These are phyloP conservation scores for Dryadomyces sulphureus DNA, from an alignment of 2,329 filamentous ascomycete genomes.

Conservation along the genomic window DNA sequence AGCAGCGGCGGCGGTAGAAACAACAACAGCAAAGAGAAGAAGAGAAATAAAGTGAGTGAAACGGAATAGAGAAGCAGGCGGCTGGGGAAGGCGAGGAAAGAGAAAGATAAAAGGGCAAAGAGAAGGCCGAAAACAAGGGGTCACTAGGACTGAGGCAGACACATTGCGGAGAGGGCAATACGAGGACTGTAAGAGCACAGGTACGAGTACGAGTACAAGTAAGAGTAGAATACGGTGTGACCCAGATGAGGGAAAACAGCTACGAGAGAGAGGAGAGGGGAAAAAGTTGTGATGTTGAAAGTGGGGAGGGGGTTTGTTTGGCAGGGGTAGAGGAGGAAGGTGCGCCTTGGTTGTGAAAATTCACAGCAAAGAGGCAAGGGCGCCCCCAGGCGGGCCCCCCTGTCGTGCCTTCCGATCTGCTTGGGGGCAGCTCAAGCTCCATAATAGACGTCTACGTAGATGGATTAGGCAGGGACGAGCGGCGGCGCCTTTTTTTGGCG, in stretches of 20 bases:
- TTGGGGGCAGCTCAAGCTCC: too few relatives aligned
- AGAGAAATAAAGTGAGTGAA: not conserved
- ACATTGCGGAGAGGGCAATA: not conserved
- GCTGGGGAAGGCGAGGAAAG: not conserved
- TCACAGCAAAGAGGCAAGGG: slow-evolving; percentile 6
- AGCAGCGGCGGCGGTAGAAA: not conserved
- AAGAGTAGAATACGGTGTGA: not conserved
- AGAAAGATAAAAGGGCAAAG: not conserved
- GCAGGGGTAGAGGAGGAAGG: not conserved
- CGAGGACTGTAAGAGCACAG: not conserved
- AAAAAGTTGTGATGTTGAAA: not conserved
- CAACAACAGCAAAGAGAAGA: not conserved
- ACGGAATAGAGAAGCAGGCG: not conserved
- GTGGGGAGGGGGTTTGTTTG: not conserved
- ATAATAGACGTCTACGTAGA: not conserved
- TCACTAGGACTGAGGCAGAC: not conserved
- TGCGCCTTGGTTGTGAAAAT: not conserved
- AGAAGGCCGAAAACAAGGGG: not conserved
- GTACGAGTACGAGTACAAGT: not conserved
- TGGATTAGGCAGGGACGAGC: not conserved
- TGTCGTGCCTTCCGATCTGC: not conserved
- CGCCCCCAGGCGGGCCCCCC: not conserved
- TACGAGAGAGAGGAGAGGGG: not conserved
- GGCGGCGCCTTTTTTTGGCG: too few relatives aligned
- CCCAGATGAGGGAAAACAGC: not conserved